phyloP scores from a whole-genome alignment of 2,329 filamentous ascomycete species.

The Coniella vitis region DNA sequence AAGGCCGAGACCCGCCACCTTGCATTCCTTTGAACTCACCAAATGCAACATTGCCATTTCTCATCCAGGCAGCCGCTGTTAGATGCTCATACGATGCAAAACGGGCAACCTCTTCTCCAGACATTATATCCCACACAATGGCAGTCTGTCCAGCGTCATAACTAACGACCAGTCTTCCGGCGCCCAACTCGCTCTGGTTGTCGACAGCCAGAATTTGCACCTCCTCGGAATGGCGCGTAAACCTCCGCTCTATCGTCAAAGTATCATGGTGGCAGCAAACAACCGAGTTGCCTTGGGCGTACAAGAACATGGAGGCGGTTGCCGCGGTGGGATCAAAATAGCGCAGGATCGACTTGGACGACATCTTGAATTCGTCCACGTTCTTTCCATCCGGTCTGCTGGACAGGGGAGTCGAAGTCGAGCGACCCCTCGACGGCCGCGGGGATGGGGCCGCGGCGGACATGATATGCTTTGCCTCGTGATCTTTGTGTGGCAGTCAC shows the following conservation, averaged over 20 bases:
- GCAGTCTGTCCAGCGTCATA: constrained; percentile 87
- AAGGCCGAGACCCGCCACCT: too few species aligned
- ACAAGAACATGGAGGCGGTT: constrained; percentile 85
- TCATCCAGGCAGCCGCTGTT: constrained; percentile 86
- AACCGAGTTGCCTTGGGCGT: constrained; percentile 74
- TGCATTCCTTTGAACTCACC: too few species aligned
- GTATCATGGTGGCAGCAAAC: constrained; percentile 91
- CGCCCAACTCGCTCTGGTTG: constrained; percentile 80
- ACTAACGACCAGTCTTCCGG: constrained; percentile 81
- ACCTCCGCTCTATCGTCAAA: constrained; percentile 78
- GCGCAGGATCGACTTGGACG: constrained; percentile 40
- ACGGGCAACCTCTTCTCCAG: constrained; percentile 82
- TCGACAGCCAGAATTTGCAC: constrained; percentile 82
- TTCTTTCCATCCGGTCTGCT: constrained; percentile 40
- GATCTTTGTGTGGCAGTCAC: constrained; percentile 18
- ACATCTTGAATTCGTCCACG: constrained; percentile 48
- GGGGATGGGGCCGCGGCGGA: constrained; percentile 51
- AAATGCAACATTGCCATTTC: constrained; percentile 93
- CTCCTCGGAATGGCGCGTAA: constrained; percentile 76
- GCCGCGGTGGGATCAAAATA: constrained; percentile 84
- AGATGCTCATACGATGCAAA: constrained; percentile 88
- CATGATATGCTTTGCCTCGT: constrained; percentile 27
- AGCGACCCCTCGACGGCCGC: constrained; percentile 51
- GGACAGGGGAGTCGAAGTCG: constrained; percentile 42
- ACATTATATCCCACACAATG: constrained; percentile 94